Evolutionary conservation across 768 basidiomycete genomes (phyloP).

Genomic region (Suillus clintonianus): DNA sequence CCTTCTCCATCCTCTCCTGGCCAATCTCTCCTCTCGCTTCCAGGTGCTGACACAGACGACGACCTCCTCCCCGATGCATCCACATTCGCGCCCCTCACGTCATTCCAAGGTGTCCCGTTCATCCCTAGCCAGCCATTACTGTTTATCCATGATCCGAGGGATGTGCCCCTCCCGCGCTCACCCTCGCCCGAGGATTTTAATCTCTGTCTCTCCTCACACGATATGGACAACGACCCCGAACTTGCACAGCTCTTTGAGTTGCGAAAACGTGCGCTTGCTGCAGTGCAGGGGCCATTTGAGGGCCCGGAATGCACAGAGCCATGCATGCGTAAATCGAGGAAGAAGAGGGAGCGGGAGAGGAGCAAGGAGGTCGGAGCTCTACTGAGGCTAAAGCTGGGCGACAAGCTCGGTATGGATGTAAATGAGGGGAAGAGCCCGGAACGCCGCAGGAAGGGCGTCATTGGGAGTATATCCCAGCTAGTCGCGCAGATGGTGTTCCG

Average conservation of each 20-base stretch:
- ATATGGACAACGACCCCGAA: slow-evolving; percentile 38
- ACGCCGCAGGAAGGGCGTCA: slow-evolving; percentile 22
- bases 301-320: slow-evolving; percentile 33
- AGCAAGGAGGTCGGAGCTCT: slow-evolving; percentile 57
- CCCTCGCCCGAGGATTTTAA: slow-evolving; percentile 45
- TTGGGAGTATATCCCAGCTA: slow-evolving; percentile 40
- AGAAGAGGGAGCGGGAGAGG: slow-evolving; percentile 56
- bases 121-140: slow-evolving; percentile 34
- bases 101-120: background rate
- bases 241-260: slow-evolving; percentile 42
- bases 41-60: slow-evolving; percentile 46
- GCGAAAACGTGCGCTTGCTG: slow-evolving; percentile 36
- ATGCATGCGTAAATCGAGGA: slow-evolving; percentile 35
- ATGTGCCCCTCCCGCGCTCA: slow-evolving; percentile 40
- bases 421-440: slow-evolving; percentile 28
- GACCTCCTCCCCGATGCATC: slow-evolving; percentile 36
- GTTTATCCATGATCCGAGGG: slow-evolving; percentile 44
- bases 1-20: slow-evolving; percentile 21
- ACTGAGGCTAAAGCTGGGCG: slow-evolving; percentile 54
- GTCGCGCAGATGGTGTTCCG: slow-evolving; percentile 51
- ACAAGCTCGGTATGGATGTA: slow-evolving; percentile 21
- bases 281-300: slow-evolving; percentile 35
- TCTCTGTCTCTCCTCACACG: slow-evolving; percentile 34
- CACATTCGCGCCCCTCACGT: background rate
- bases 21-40: slow-evolving; percentile 37